Evolutionary conservation across 83 land plant species (phyloP).

Genomic region (Isoetes engelmannii): DNA sequence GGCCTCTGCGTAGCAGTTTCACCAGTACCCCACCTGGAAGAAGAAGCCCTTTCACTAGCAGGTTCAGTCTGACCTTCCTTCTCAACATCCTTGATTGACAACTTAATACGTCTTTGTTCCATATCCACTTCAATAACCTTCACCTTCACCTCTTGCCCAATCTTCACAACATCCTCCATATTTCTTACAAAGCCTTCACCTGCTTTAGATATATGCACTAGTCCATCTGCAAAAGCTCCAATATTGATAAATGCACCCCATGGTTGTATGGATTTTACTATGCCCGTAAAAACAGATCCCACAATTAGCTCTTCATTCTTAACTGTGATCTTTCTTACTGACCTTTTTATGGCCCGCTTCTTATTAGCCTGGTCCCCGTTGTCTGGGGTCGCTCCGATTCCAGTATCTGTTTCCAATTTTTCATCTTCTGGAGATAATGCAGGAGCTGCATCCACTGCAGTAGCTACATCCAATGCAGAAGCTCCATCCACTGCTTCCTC

Average conservation of each 20-base stretch:
- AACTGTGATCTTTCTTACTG: neutral
- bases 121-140: slow-evolving; percentile 64
- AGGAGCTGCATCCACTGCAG: slow-evolving; percentile 15
- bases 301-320: slow-evolving; percentile 61
- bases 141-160: slow-evolving; percentile 97
- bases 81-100: slow-evolving; percentile 30
- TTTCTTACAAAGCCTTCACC: slow-evolving; percentile 70
- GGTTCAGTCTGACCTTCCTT: slow-evolving; percentile 14
- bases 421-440: slow-evolving; percentile 13
- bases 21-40: slow-evolving; percentile 48
- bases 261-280: slow-evolving; percentile 72
- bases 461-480: slow-evolving; percentile 16
- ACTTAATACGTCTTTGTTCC: slow-evolving; percentile 61
- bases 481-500: slow-evolving; percentile 34
- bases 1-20: slow-evolving; percentile 32
- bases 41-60: neutral
- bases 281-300: slow-evolving; percentile 78
- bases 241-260: slow-evolving; percentile 95
- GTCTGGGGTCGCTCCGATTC: slow-evolving; percentile 51
- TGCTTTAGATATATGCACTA: slow-evolving; percentile 85
- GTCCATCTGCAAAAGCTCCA: slow-evolving; percentile 91
- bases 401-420: slow-evolving; percentile 26
- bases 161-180: slow-evolving; percentile 52
- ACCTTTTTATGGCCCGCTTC: neutral
- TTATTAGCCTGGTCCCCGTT: slow-evolving; percentile 31